Base-by-base conservation (phyloP, 2,329 filamentous ascomycete species). In the Aspergillus brasiliensis region DNA sequence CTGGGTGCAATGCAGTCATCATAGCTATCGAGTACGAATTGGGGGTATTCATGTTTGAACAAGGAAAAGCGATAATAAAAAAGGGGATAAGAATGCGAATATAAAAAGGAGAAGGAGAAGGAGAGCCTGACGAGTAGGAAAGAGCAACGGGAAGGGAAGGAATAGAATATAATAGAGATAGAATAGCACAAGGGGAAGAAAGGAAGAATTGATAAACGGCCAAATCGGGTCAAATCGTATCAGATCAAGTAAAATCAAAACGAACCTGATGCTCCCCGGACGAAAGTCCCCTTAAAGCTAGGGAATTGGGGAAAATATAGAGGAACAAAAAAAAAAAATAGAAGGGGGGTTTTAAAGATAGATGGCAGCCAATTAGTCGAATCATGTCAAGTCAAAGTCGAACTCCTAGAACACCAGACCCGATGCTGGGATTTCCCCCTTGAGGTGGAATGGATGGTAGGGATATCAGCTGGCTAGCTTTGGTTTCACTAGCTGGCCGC, bases 71-170 rank as follows among this genome's bases (percentile, higher is more conserved):
- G 25, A 44, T 34, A 21, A 25, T 31, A 31, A 31, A 31, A 31
- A 44, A 38, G 51, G 48, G 51, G 58, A 49, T 54, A 40, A 38
- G 34, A 38, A 15, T 47, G 37, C 23, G 57, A 28, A 51, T 11
- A 48, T 52, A 65, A 56, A 51, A 54, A 60, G 63, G 27, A 55
- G 34, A 61, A 56, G 58, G 13, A 28, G 25, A 56, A 40, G 31
- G 51, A 40, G 31, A 31, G 17, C 38, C 21, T 8, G 31, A 13
- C 31, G 31, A 34, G 31, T 47, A 49, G 19, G 37, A 51, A 48
- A 11, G 17, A 40, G 15, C 15, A 42, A 46, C 8, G 19, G n/a
- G 8, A 23, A 25, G 19, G 52, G 10, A 52, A 19, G 15, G 21
- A 31, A 44, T 8, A 34, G 21, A 52, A 31, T 21, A 53, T 34